Evolutionary conservation across 108 stramenopile genomes (phyloP).

Genomic region (Nitzschia palea): DNA sequence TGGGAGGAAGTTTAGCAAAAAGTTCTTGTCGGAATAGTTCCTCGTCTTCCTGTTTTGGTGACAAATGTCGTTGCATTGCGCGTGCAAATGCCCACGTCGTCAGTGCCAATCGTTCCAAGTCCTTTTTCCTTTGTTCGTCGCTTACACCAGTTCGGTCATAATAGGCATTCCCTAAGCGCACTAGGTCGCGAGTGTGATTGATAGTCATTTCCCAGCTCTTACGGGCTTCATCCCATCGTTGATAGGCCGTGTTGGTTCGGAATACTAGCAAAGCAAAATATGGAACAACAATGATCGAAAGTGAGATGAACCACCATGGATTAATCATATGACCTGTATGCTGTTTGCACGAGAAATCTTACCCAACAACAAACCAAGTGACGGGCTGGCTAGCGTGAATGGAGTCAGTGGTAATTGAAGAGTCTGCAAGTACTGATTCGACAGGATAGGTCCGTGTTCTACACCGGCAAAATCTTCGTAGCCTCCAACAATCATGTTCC

Average conservation of each 20-base stretch:
- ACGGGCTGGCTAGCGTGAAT: conserved; percentile 64
- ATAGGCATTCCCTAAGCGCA: conserved; percentile 65
- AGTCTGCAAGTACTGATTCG: conserved; percentile 25
- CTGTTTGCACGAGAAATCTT: conserved; percentile 22
- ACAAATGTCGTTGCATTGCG: conserved; percentile 63
- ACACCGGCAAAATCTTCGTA: conserved; percentile 61
- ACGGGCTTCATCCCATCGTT: conserved; percentile 83
- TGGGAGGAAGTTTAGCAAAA: conserved; percentile 46
- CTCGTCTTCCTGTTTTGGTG: conserved; percentile 66
- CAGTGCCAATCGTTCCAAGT: conserved; percentile 52
- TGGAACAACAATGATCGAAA: neutral
- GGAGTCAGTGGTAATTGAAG: conserved; percentile 57
- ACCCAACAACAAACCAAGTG: conserved; percentile 73
- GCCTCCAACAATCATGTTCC: conserved; percentile 55
- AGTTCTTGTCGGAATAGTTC: conserved; percentile 49
- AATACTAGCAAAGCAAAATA: conserved; percentile 40
- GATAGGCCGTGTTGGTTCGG: conserved; percentile 63
- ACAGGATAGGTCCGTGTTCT: conserved; percentile 39
- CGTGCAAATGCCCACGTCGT: conserved; percentile 74
- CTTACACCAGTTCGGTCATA: conserved; percentile 48
- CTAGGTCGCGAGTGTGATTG: conserved; percentile 75
- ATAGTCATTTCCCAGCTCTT: conserved; percentile 85
- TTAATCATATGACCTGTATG: no score
- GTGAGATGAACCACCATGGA: no score
- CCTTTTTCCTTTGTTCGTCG: conserved; percentile 40